A percentile compares a stretch with the other conserved stretches of the same genome.
Conservation (phyloP, 1,139 yeast species). For the Candida frijolesensis region DNA sequence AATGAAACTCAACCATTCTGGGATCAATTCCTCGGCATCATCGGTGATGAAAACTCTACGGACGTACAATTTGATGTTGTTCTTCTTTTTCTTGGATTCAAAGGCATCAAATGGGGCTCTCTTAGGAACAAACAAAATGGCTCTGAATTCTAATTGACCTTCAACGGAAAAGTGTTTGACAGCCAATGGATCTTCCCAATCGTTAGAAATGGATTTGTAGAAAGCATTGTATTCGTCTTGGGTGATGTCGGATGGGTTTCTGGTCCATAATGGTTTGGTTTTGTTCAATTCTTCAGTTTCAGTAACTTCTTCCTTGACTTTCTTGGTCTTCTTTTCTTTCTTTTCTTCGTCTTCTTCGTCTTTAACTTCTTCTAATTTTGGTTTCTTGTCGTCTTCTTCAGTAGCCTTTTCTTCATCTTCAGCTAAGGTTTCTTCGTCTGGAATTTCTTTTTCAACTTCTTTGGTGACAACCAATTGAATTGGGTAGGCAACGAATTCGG, state of each 20-base stretch:
- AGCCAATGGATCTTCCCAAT: constrained; percentile 99
- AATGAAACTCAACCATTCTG: constrained; percentile 97
- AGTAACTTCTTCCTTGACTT: constrained; percentile 81
- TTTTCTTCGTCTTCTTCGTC: constrained; percentile 60
- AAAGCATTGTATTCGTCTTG: constrained; percentile 99
- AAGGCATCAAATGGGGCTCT: constrained; percentile 99
- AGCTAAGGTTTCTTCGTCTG: constrained; percentile 69
- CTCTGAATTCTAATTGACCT: constrained; percentile 99
- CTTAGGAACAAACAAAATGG: constrained; percentile 96
- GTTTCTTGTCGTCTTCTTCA: constrained; percentile 51
- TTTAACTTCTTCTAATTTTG: constrained; percentile 73
- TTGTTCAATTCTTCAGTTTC: constrained; percentile 98
- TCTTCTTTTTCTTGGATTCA: constrained; percentile 98
- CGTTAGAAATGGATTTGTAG: constrained; percentile 99
- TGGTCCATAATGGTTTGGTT: constrained; percentile 99
- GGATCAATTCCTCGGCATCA: constrained; percentile 98
- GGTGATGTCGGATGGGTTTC: constrained; percentile 96
- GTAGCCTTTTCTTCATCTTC: constrained; percentile 52
- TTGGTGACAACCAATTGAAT: constrained; percentile 97
- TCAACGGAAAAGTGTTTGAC: constrained; percentile 99
- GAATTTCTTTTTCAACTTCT: constrained; percentile 96
- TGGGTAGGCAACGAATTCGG: constrained; percentile 99
- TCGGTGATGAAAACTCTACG: constrained; percentile 99
- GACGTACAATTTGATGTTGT: constrained; percentile 97
- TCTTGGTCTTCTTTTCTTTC: constrained; percentile 70